A percentile compares a stretch with the other conserved stretches of the same genome.
These are phyloP conservation scores for Albatrellus sp. DNA, from an alignment of 1,284 basidiomycete genomes.

Conservation along the genomic window DNA sequence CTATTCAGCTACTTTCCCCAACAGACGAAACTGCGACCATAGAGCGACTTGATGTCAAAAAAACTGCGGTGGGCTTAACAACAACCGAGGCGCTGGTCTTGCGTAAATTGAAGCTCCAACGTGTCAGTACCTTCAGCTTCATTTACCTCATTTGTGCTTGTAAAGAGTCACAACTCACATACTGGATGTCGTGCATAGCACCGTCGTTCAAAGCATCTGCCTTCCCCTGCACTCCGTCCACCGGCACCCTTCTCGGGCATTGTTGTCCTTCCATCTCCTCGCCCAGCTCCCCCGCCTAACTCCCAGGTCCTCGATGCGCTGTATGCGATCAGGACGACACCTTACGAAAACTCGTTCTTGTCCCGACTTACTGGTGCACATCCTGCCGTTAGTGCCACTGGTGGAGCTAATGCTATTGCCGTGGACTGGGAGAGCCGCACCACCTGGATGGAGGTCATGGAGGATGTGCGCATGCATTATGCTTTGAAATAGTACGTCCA, in stretches of 20 bases:
- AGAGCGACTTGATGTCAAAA: slow-evolving; percentile 4
- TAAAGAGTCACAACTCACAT: neutral
- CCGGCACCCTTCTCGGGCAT: neutral
- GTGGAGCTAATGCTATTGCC: slow-evolving; percentile 22
- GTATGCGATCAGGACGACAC: slow-evolving; percentile 42
- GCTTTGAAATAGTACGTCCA: slow-evolving; percentile 39
- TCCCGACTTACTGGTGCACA: slow-evolving; percentile 38
- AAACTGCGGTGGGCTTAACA: slow-evolving; percentile 2
- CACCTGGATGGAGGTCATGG: slow-evolving; percentile 65
- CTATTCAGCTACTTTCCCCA: slow-evolving; percentile 8
- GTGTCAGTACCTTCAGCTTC: slow-evolving; percentile 20
- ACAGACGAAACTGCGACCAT: slow-evolving; percentile 5
- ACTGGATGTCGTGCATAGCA: slow-evolving; percentile 6
- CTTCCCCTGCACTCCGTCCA: slow-evolving; percentile 9
- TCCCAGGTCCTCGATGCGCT: slow-evolving; percentile 39
- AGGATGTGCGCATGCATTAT: slow-evolving; percentile 54
- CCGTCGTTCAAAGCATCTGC: slow-evolving; percentile 6
- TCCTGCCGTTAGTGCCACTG: neutral
- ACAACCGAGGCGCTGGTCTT: slow-evolving; percentile 24
- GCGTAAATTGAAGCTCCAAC: slow-evolving; percentile 34
- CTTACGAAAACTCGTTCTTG: slow-evolving; percentile 48
- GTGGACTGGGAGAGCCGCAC: slow-evolving; percentile 60
- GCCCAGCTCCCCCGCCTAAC: slow-evolving; percentile 17
- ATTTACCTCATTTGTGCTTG: neutral
- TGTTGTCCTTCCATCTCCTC: slow-evolving; percentile 10